Evolutionary conservation across 106 monocot species (phyloP).

Genomic region (Narthecium ossifragum): DNA sequence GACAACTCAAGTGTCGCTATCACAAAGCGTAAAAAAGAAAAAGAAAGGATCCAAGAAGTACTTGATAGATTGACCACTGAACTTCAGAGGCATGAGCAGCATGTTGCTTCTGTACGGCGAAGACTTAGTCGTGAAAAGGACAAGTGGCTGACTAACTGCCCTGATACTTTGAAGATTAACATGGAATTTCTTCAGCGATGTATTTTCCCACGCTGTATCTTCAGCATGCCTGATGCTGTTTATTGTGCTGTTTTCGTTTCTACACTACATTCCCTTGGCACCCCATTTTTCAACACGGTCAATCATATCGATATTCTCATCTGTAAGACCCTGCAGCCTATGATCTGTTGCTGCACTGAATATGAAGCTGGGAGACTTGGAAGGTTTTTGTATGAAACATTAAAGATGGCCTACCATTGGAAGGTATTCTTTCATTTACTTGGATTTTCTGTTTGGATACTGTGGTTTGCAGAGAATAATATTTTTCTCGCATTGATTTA

Average conservation of each 20-base stretch:
- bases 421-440: too few species aligned
- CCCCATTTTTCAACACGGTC: constrained; percentile 92
- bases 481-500: background rate
- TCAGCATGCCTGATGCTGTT: constrained; percentile 91
- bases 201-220: constrained; percentile 87
- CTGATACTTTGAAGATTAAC: constrained; percentile 80
- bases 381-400: constrained; percentile 82
- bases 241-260: constrained; percentile 93
- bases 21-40: constrained; percentile 94
- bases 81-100: constrained; percentile 82
- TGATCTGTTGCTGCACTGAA: constrained; percentile 98
- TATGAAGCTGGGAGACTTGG: constrained; percentile 96
- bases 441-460: too few species aligned
- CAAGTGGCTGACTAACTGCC: constrained; percentile 81
- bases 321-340: constrained; percentile 86
- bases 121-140: constrained; percentile 79
- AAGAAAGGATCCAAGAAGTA: constrained; percentile 89
- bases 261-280: constrained; percentile 87
- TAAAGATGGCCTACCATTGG: constrained; percentile 97
- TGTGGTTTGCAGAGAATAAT: background rate
- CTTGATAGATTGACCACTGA: constrained; percentile 72
- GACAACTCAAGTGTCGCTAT: constrained; percentile 93
- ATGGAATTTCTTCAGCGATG: constrained; percentile 98
- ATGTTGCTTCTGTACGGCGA: constrained; percentile 73
- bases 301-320: constrained; percentile 95